Base-by-base conservation (phyloP, 2,329 filamentous ascomycete genomes). In the Aureobasidium sp. region DNA sequence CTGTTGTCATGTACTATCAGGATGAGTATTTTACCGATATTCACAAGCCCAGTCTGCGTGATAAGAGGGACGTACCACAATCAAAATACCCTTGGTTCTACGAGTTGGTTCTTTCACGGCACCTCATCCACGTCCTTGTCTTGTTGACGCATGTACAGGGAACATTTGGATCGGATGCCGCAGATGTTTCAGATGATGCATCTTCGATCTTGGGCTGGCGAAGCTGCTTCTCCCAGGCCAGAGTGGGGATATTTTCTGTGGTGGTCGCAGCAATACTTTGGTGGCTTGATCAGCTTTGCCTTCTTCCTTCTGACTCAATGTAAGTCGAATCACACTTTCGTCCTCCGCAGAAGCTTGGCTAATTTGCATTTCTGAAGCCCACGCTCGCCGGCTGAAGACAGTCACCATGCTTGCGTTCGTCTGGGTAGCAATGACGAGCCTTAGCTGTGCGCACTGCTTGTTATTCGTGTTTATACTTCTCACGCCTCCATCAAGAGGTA, bases 211-310 rank as follows among this genome's bases (percentile, higher is more conserved):
- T 62, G 51, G 51, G 39, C 51, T 15, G 41, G 42, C 9, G 51
- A 42, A 17, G 41, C 52, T n/a, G n/a, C 29, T 41, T 57, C 17
- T 17, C 20, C 29, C 3, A 32, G 12, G 13, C 55, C 42, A 23
- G 55, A 47, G 20, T 58, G 55, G 55, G 39, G 13, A 7, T 34
- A 37, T 4, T 58, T 47, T 48, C n/a, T 62, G 29, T 62, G 51
- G 51, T 48, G 32, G 32, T 46, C 52, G 23, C 61, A 62, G 34
- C 51, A 62, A 51, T 57, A 51, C n/a, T 42, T 57, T 41, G 36
- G 42, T 17, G 61, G 61, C 5, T 36, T 46, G 20, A 37, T 62
- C 12, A 48, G 7, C n/a, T 62, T 53, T 20, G 34, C 36, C n/a
- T 34, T 57, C 32, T 62, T 62, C 36, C 42, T 62, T 7, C 17